Conservation (phyloP, 2,329 filamentous ascomycete genomes). For the Fusarium circinatum region DNA sequence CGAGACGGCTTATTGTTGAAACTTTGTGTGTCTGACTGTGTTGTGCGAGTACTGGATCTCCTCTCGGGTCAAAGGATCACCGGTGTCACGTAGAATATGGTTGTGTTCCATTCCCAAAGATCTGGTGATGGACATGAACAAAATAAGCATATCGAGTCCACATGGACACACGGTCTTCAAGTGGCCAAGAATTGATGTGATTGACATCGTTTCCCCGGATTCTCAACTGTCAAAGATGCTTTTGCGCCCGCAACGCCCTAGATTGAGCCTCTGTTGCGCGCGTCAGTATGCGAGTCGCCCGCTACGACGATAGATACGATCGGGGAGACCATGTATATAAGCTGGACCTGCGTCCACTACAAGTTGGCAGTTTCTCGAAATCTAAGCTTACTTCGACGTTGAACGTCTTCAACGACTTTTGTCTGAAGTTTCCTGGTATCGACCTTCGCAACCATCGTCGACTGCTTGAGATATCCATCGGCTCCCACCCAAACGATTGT, state of each 20-base stretch:
- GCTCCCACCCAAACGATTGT: not conserved
- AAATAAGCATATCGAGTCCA: not conserved
- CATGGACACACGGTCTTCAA: not conserved
- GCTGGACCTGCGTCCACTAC: constrained; percentile 33
- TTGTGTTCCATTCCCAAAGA: not conserved
- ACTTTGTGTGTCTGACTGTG: not conserved
- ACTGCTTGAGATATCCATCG: not conserved
- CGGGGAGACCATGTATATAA: constrained; percentile 38
- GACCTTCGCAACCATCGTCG: not conserved
- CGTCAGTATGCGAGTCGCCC: constrained; percentile 46
- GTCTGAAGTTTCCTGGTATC: not conserved
- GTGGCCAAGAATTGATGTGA: not conserved
- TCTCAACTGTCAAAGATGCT: constrained; percentile 23
- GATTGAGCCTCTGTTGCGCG: constrained; percentile 41
- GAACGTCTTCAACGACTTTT: not conserved
- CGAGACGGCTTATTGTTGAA: not conserved
- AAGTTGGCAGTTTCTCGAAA: not conserved
- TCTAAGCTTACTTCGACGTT: constrained; percentile 27
- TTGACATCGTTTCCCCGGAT: constrained; percentile 23
- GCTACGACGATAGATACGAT: constrained; percentile 29
- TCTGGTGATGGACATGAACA: not conserved
- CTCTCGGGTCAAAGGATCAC: not conserved
- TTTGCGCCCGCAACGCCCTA: constrained; percentile 47
- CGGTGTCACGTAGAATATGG: not conserved
- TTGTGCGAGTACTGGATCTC: not conserved